Percentiles rank a stretch among this genome's conserved stretches.
phyloP scores from a whole-genome alignment of 2,329 filamentous ascomycete species.

The Arthrinium phaeospermum region DNA sequence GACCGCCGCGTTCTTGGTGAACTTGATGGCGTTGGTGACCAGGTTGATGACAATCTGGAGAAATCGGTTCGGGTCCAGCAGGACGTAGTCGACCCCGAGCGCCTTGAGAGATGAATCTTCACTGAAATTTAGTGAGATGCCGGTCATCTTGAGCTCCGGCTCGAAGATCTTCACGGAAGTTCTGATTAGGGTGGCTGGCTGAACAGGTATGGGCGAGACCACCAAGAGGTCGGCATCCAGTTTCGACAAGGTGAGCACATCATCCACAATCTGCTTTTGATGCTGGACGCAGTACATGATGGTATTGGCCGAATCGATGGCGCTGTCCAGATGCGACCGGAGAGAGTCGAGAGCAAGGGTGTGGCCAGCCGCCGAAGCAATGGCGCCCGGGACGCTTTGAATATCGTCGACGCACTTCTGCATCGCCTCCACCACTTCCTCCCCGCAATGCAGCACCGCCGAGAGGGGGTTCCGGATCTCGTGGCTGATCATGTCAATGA shows the following conservation, averaged over 20 bases:
- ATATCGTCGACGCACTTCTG: slow-evolving; percentile 25
- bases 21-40: slow-evolving; percentile 82
- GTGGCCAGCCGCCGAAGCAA: not conserved
- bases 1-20: slow-evolving; percentile 68
- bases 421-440: slow-evolving; percentile 36
- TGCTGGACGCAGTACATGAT: slow-evolving; percentile 80
- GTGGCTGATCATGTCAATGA: slow-evolving; percentile 39
- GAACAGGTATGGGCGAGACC: slow-evolving; percentile 72
- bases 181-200: slow-evolving; percentile 70
- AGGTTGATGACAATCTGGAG: slow-evolving; percentile 83
- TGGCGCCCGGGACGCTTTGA: slow-evolving; percentile 15
- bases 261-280: slow-evolving; percentile 80
- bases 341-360: slow-evolving; percentile 23
- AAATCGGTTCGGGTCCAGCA: slow-evolving; percentile 74
- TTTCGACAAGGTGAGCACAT: slow-evolving; percentile 76
- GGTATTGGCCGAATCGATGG: slow-evolving; percentile 76
- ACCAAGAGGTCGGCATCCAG: slow-evolving; percentile 77
- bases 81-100: slow-evolving; percentile 67
- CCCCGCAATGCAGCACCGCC: slow-evolving; percentile 36
- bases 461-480: slow-evolving; percentile 38
- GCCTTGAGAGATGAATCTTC: slow-evolving; percentile 66
- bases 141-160: slow-evolving; percentile 71
- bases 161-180: slow-evolving; percentile 80
- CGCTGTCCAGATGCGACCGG: slow-evolving; percentile 58
- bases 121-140: slow-evolving; percentile 69